phyloP scores from a whole-genome alignment of 352 stramenopile species.

The Globisporangium echinulatum region DNA sequence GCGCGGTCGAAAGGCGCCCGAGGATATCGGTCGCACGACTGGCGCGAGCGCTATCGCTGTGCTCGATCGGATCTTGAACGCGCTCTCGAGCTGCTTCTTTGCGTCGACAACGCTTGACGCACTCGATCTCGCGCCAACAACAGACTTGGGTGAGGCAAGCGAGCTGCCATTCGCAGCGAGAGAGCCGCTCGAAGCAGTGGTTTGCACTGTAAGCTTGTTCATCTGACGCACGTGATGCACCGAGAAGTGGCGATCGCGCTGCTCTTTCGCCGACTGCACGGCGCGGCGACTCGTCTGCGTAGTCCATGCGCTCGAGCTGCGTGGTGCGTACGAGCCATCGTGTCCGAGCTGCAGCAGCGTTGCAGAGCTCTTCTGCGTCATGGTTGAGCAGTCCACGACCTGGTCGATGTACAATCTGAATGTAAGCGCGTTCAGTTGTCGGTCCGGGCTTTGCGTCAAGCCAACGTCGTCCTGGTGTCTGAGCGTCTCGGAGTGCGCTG shows the following conservation, averaged over 20 bases:
- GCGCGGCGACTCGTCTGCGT: constrained; percentile 20
- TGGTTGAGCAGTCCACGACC: background rate
- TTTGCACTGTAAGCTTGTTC: constrained; percentile 21
- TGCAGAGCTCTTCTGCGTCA: constrained; percentile 4
- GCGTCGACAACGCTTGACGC: constrained; percentile 19
- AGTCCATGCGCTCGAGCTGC: constrained; percentile 27
- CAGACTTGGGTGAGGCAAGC: constrained; percentile 11
- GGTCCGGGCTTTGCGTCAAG: no score
- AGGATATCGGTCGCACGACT: constrained; percentile 33
- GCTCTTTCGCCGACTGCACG: constrained; percentile 32
- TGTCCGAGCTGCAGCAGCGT: constrained; percentile 18
- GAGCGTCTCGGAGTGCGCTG: no score
- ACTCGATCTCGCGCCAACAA: constrained; percentile 17
- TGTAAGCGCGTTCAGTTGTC: no score
- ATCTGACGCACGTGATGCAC: constrained; percentile 54
- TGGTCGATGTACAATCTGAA: no score
- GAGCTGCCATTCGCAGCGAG: no score
- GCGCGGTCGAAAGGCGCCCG: constrained; percentile 50
- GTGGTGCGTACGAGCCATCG: constrained; percentile 14
- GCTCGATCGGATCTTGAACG: constrained; percentile 17
- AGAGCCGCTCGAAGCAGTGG: background rate
- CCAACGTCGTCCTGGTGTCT: no score
- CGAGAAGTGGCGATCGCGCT: constrained; percentile 17
- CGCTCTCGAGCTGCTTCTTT: constrained; percentile 25
- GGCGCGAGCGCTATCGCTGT: constrained; percentile 8